Conservation (phyloP, 768 basidiomycete genomes). For the Tubosaeta sp. region DNA sequence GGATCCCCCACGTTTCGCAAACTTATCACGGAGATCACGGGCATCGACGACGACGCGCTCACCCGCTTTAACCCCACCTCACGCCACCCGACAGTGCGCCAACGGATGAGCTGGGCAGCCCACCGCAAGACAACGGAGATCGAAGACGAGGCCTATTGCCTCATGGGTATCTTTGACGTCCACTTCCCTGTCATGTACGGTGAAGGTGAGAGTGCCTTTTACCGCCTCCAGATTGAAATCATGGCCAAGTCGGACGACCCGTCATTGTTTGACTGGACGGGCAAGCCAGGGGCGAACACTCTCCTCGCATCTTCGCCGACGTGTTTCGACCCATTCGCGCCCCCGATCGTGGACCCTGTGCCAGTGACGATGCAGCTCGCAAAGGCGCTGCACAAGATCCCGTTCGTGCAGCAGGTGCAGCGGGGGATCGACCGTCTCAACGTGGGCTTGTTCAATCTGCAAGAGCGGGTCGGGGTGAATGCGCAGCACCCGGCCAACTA, state of each 20-base stretch:
- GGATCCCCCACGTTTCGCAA: constrained; percentile 8
- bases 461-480: constrained; percentile 16
- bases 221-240: constrained; percentile 25
- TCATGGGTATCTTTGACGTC: constrained; percentile 28
- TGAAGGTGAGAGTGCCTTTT: constrained; percentile 25
- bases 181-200: constrained; percentile 29
- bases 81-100: constrained; percentile 9
- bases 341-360: constrained; percentile 13
- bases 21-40: constrained; percentile 13
- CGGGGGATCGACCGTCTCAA: constrained; percentile 9
- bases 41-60: constrained; percentile 16
- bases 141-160: constrained; percentile 28
- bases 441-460: constrained; percentile 17
- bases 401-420: constrained; percentile 11
- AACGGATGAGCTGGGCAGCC: constrained; percentile 29
- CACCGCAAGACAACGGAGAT: constrained; percentile 25
- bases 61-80: constrained; percentile 17
- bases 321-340: constrained; percentile 22
- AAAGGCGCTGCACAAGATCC: constrained; percentile 5
- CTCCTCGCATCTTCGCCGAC: constrained; percentile 15
- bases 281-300: constrained; percentile 11
- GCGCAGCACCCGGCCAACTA: constrained; percentile 20
- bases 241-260: constrained; percentile 21
- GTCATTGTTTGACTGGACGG: constrained; percentile 26
- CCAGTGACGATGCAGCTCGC: constrained; percentile 11